Percentiles rank a stretch among this genome's conserved stretches.
Conservation (phyloP, 176 grass and related monocot genomes). For the Musa beccarii region DNA sequence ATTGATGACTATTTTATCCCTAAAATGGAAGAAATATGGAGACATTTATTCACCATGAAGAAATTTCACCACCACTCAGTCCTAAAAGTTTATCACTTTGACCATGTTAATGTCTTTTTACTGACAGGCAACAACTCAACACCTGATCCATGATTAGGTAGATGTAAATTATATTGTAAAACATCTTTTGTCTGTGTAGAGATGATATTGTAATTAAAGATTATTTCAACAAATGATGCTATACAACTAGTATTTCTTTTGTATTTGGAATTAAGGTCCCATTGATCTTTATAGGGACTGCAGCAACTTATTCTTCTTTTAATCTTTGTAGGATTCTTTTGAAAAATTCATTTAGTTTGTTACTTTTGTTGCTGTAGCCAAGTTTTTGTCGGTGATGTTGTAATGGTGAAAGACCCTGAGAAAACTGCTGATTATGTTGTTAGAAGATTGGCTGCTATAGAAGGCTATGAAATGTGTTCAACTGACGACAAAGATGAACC, state of each 20-base stretch:
- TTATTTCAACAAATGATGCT: background rate
- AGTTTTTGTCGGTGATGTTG: conserved; percentile 73
- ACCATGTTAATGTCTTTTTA: too few relatives aligned
- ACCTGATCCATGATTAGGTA: background rate
- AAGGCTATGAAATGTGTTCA: conserved; percentile 84
- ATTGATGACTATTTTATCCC: too few relatives aligned
- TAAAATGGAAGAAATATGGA: too few relatives aligned
- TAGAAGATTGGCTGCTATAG: conserved; percentile 61
- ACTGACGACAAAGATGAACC: conserved; percentile 73
- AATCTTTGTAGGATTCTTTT: background rate
- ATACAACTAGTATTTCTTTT: background rate
- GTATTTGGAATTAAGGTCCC: background rate
- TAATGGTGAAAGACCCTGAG: conserved; percentile 81
- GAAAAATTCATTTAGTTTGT: background rate
- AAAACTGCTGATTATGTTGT: conserved; percentile 59
- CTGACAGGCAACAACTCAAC: too few relatives aligned
- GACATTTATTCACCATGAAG: too few relatives aligned
- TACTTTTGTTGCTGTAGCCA: conserved; percentile 34
- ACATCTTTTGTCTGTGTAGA: background rate
- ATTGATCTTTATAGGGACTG: background rate
- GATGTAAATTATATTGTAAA: background rate
- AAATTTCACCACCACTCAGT: too few relatives aligned
- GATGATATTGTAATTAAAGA: background rate
- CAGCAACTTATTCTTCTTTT: background rate
- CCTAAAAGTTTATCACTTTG: too few relatives aligned